These are phyloP conservation scores for Excoecaria agallocha DNA, from an alignment of 345 rosid genomes.

Conservation along the genomic window DNA sequence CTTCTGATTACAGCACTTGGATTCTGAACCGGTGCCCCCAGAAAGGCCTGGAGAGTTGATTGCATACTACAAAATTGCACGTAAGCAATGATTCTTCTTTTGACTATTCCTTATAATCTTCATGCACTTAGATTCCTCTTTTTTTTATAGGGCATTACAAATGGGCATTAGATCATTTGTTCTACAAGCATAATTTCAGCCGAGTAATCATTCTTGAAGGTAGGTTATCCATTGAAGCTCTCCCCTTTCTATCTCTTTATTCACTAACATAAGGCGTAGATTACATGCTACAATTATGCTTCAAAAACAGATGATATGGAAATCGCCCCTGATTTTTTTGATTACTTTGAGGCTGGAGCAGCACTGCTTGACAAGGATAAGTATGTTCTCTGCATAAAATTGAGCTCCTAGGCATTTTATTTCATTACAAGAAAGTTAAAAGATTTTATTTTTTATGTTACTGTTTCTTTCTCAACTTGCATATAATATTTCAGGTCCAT, in stretches of 20 bases:
- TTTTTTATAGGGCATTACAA: slow-evolving; percentile 72
- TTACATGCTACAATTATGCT: slow-evolving; percentile 18
- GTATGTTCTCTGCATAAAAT: slow-evolving; percentile 44
- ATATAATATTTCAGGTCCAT: slow-evolving; percentile 61
- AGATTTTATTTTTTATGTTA: not conserved
- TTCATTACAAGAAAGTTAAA: not conserved
- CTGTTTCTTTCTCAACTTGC: slow-evolving; percentile 4
- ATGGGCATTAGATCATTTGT: slow-evolving; percentile 92
- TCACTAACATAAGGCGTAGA: not conserved
- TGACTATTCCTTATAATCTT: slow-evolving; percentile 12
- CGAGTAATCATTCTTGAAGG: slow-evolving; percentile 94
- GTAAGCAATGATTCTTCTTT: slow-evolving; percentile 45
- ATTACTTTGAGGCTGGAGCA: slow-evolving; percentile 95
- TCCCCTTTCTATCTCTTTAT: slow-evolving; percentile 4
- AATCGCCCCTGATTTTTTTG: slow-evolving; percentile 91
- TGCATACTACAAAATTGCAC: slow-evolving; percentile 91
- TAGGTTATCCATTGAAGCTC: slow-evolving; percentile 20
- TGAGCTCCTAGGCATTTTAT: slow-evolving; percentile 7
- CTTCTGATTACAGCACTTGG: slow-evolving; percentile 62
- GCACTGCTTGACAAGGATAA: slow-evolving; percentile 84
- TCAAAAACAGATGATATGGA: slow-evolving; percentile 95
- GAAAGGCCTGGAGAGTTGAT: slow-evolving; percentile 90
- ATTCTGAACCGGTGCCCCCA: slow-evolving; percentile 63
- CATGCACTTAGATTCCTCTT: slow-evolving; percentile 21
- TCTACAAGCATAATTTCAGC: slow-evolving; percentile 75